These are phyloP conservation scores for Sordariomycetes sp. DNA, from an alignment of 2,329 filamentous ascomycete genomes.

Conservation along the genomic window DNA sequence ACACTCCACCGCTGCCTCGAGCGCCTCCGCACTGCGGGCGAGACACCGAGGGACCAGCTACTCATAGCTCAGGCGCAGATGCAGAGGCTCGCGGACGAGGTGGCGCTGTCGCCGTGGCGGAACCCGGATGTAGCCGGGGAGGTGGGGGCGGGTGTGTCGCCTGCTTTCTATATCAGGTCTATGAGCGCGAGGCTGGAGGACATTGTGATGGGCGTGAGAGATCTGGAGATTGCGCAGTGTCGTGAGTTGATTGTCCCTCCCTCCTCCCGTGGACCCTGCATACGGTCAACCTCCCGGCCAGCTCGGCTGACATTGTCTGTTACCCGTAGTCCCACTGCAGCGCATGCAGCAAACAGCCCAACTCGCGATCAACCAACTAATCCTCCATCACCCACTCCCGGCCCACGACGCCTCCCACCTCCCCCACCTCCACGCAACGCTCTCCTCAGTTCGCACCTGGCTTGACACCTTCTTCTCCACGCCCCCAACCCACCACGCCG, in stretches of 20 bases:
- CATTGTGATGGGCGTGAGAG: not conserved
- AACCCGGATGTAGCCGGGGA: conserved; percentile 8
- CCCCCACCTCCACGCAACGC: conserved; percentile 20
- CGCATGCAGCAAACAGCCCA: not conserved
- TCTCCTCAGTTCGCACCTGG: conserved; percentile 19
- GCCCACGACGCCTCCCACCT: conserved; percentile 11
- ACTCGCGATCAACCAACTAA: not conserved
- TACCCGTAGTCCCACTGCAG: not conserved
- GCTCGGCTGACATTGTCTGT: not conserved
- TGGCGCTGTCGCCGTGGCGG: not conserved
- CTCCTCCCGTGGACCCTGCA: not conserved
- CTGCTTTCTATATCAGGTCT: not conserved
- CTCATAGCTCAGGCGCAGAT: conserved; percentile 25
- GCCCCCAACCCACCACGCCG: conserved; percentile 14
- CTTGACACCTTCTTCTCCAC: conserved; percentile 22
- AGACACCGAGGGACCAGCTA: conserved; percentile 33
- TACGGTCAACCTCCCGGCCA: not conserved
- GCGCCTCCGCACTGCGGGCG: conserved; percentile 26
- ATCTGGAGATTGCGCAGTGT: not conserved
- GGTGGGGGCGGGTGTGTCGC: conserved; percentile 12
- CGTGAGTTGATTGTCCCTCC: too few relatives aligned
- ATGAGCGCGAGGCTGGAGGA: not conserved
- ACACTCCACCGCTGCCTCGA: conserved; percentile 44
- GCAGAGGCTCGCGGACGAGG: not conserved
- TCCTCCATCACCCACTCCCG: not conserved